Conservation (phyloP, 768 basidiomycete genomes). For the Xerocomellus chrysenteron region DNA sequence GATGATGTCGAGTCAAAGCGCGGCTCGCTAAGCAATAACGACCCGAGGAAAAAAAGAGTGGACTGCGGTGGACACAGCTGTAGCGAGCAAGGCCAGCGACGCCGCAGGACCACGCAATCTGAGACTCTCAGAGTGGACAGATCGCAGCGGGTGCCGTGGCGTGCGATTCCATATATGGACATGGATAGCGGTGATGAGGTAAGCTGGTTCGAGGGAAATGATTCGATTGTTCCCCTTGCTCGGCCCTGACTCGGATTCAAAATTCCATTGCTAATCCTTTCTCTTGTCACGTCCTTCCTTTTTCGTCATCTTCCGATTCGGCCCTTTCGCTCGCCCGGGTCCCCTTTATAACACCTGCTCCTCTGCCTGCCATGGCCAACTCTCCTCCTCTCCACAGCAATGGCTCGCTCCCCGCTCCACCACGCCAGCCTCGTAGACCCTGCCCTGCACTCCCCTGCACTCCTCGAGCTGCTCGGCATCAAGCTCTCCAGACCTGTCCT, state of each 20-base stretch:
- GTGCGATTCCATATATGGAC: background rate
- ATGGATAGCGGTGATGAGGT: background rate
- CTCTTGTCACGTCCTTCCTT: constrained; percentile 24
- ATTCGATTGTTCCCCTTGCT: constrained; percentile 3
- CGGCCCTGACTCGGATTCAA: constrained; percentile 24
- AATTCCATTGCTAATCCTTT: constrained; percentile 29
- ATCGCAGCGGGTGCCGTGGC: background rate
- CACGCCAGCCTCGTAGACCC: constrained; percentile 61
- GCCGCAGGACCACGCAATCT: no score
- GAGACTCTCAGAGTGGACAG: background rate
- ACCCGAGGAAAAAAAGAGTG: background rate
- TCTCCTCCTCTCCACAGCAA: constrained; percentile 7
- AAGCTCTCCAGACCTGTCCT: constrained; percentile 61
- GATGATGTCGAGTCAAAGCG: background rate
- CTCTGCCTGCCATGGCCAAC: constrained; percentile 7
- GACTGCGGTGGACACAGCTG: background rate
- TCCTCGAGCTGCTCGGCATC: constrained; percentile 67
- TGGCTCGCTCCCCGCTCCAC: constrained; percentile 39
- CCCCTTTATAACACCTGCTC: constrained; percentile 33
- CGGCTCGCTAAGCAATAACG: background rate
- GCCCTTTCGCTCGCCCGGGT: constrained; percentile 29
- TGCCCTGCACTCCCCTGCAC: constrained; percentile 58
- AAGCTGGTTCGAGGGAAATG: constrained; percentile 7
- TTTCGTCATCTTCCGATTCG: constrained; percentile 35
- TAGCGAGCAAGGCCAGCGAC: background rate